phyloP scores from a whole-genome alignment of 2,329 filamentous ascomycete genomes.

The Decorospora gaudefroyi region DNA sequence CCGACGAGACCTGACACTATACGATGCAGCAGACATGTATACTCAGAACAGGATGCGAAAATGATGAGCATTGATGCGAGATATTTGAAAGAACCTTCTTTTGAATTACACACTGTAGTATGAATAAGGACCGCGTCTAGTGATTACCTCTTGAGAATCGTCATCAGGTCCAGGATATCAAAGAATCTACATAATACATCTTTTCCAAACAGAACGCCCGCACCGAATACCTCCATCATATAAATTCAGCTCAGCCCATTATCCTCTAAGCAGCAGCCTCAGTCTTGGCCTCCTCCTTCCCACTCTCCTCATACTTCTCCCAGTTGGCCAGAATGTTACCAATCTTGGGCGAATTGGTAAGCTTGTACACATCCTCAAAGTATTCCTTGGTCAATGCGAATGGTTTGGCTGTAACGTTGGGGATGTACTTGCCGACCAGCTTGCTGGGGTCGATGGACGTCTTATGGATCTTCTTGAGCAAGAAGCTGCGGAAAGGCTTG shows the following conservation, averaged over 20 bases:
- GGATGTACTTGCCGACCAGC: slow-evolving; percentile 97
- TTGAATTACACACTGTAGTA: no score
- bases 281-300: slow-evolving; percentile 33
- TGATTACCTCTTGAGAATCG: no score
- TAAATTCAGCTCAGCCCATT: neutral
- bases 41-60: no score
- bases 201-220: neutral
- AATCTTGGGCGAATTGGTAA: slow-evolving; percentile 82
- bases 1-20: no score
- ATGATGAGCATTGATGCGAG: no score
- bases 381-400: slow-evolving; percentile 98
- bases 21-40: no score
- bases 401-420: slow-evolving; percentile 94
- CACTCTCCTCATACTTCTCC: slow-evolving; percentile 57
- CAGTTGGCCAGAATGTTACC: slow-evolving; percentile 80
- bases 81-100: no score
- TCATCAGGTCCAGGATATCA: no score
- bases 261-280: slow-evolving; percentile 28
- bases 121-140: no score
- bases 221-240: neutral
- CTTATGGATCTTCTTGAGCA: slow-evolving; percentile 99
- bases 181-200: no score
- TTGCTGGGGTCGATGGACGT: slow-evolving; percentile 97
- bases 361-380: slow-evolving; percentile 95
- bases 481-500: slow-evolving; percentile 97